These are phyloP conservation scores for Babesia gibsoni DNA, from an alignment of 169 alveolate genomes.

Conservation along the genomic window DNA sequence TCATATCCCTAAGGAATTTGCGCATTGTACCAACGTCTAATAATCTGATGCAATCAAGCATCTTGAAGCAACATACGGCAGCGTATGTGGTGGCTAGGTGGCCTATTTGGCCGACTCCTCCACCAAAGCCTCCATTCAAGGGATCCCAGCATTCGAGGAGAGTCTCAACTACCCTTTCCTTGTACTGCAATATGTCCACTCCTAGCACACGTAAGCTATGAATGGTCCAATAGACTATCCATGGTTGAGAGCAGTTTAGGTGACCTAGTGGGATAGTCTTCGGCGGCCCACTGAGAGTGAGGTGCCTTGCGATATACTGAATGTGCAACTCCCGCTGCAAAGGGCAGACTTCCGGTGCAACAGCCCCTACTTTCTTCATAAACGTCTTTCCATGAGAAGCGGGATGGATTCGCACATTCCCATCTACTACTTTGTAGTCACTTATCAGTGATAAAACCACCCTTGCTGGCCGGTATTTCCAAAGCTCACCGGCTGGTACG, in stretches of 20 bases:
- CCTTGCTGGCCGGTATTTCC: not conserved
- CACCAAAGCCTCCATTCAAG: slow-evolving; percentile 88
- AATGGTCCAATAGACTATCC: slow-evolving; percentile 59
- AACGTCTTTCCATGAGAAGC: not conserved
- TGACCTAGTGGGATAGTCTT: slow-evolving; percentile 30
- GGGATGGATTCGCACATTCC: slow-evolving; percentile 3
- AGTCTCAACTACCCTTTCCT: slow-evolving; percentile 30
- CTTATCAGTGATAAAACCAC: slow-evolving; percentile 1
- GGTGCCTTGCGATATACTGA: slow-evolving; percentile 23
- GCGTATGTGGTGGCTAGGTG: slow-evolving; percentile 92
- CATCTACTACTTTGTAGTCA: slow-evolving; percentile 21
- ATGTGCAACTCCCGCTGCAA: slow-evolving; percentile 38
- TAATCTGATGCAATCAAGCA: slow-evolving; percentile 77
- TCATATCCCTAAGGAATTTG: slow-evolving; percentile 81
- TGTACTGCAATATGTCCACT: slow-evolving; percentile 27
- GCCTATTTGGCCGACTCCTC: slow-evolving; percentile 85
- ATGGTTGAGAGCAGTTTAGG: slow-evolving; percentile 51
- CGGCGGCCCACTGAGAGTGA: slow-evolving; percentile 18
- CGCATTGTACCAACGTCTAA: slow-evolving; percentile 84
- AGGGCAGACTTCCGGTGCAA: slow-evolving; percentile 21
- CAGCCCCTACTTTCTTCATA: slow-evolving; percentile 1
- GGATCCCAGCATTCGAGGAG: slow-evolving; percentile 58
- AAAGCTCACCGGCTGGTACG: not conserved
- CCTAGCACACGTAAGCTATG: slow-evolving; percentile 48
- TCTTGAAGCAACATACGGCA: slow-evolving; percentile 78